Base-by-base conservation (phyloP, 306 rosid genomes). In the Castanea crenata region DNA sequence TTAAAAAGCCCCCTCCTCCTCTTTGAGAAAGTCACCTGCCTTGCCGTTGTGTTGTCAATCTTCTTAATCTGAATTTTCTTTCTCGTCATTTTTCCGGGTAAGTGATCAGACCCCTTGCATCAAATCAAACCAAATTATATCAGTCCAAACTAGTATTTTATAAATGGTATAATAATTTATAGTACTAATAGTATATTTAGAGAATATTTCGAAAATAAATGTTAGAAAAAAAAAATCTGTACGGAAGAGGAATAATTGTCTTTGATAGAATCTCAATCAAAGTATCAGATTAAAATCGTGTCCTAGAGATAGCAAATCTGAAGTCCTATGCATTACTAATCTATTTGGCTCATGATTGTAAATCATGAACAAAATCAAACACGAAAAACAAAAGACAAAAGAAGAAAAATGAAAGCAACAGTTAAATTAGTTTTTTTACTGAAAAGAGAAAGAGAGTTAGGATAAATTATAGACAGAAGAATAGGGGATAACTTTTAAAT, bases 21-120 rank as follows among this genome's bases (percentile, higher is more conserved):
- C 85, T 80, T 83, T 2, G 87, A 85, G 72, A 88, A 85, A 5
- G 87, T 74, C 3, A 80, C 89, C 67, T 88, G 89, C 61, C 87
- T 85, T 6, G 87, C 85, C 4, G 86, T 74, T 61, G 67, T 77
- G 62, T 68, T 88, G 5, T 88, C 91, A 5, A 83, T 83, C 78
- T 76, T 88, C 85, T 78, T 85, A 11, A 75, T 83, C 75, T 81
- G 79, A 75, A 83, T 83, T 74, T 88, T 85, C 75, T 65, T 69
- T 32, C 83, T 62, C 16, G 84, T 80, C 87, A 83, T 85, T 21
- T 74, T 78, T 82, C 41, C 1, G 23, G 29, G n/a, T 34, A 55
- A 25, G 11, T 16, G 3, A 15, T 63, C 69, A 34, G 46, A 64
- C 44, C 46, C 46, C 32, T 5, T 16, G 18, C 71, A 64, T 16